phyloP scores from a whole-genome alignment of 345 rosid species.

The Chamaenerion angustifolium region DNA sequence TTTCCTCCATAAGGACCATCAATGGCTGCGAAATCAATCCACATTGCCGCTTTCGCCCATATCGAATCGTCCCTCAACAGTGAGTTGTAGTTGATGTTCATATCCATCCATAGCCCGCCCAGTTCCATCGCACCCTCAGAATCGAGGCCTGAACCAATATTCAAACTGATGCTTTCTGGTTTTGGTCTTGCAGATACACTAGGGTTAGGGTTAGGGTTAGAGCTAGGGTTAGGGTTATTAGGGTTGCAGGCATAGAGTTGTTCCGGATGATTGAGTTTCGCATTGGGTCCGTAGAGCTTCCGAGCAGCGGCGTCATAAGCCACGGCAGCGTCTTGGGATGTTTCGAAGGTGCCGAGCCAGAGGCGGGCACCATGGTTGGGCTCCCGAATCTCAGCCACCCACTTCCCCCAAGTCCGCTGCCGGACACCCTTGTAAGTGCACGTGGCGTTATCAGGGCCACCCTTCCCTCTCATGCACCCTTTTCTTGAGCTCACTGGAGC shows the following conservation, averaged over 20 bases:
- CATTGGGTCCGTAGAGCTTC: conserved; percentile 64
- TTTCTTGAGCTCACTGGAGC: conserved; percentile 83
- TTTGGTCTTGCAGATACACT: too few relatives aligned
- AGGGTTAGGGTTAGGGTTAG: not conserved
- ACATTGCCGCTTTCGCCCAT: conserved; percentile 80
- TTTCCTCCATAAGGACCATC: conserved; percentile 17
- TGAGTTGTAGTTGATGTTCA: conserved; percentile 21
- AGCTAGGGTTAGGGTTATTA: too few relatives aligned
- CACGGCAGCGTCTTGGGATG: conserved; percentile 67
- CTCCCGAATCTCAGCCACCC: conserved; percentile 98
- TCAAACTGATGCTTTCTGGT: too few relatives aligned
- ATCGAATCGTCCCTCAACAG: conserved; percentile 59
- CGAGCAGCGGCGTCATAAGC: conserved; percentile 83
- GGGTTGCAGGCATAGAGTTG: conserved; percentile 10
- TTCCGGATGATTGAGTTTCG: conserved; percentile 71
- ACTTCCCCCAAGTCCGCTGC: conserved; percentile 97
- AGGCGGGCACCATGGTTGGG: conserved; percentile 93
- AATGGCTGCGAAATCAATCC: conserved; percentile 50
- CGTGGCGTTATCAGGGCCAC: conserved; percentile 78
- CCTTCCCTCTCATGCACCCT: conserved; percentile 97
- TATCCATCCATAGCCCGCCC: conserved; percentile 37
- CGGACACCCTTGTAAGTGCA: conserved; percentile 92
- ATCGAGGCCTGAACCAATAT: conserved; percentile 2
- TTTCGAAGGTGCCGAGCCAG: conserved; percentile 91
- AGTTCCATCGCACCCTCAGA: conserved; percentile 8